These are phyloP conservation scores for Psilocybe cyanescens DNA, from an alignment of 768 basidiomycete genomes.

Conservation along the genomic window DNA sequence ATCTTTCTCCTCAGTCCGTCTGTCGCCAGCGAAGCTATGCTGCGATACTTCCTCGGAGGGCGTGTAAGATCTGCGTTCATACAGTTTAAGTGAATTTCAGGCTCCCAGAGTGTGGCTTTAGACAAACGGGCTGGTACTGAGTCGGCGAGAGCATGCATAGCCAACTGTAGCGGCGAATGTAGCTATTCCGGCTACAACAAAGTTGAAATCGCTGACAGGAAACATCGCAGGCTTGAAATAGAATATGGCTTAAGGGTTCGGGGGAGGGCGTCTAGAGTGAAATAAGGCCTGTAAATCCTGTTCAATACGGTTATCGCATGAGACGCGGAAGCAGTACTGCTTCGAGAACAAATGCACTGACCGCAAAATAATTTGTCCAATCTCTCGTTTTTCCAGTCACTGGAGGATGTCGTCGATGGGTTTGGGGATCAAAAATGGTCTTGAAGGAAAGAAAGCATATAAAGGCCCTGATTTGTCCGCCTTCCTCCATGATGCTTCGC, in stretches of 20 bases:
- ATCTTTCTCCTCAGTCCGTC: background rate
- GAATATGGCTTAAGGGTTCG: background rate
- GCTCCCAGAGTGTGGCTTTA: background rate
- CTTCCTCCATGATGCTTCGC: slow-evolving; percentile 17
- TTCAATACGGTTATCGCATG: background rate
- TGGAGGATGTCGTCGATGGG: slow-evolving; percentile 1
- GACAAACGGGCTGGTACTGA: slow-evolving; percentile 32
- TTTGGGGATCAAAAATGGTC: slow-evolving; percentile 4
- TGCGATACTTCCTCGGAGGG: background rate
- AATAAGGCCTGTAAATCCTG: background rate
- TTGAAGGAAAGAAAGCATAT: slow-evolving; percentile 12
- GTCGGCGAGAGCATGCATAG: slow-evolving; percentile 55
- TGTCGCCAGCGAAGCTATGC: background rate
- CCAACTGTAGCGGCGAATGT: slow-evolving; percentile 64
- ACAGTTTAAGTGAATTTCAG: background rate
- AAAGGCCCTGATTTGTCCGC: slow-evolving; percentile 20
- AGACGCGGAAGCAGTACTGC: background rate
- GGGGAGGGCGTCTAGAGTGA: background rate
- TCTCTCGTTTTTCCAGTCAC: background rate
- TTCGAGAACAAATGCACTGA: background rate
- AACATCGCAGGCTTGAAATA: slow-evolving; percentile 37
- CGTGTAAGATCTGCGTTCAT: background rate
- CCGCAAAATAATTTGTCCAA: background rate
- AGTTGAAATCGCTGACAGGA: slow-evolving; percentile 55
- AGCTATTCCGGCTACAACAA: slow-evolving; percentile 59